These are phyloP conservation scores for Aaosphaeria pasadenensis DNA, from an alignment of 2,329 filamentous ascomycete genomes.

Conservation along the genomic window DNA sequence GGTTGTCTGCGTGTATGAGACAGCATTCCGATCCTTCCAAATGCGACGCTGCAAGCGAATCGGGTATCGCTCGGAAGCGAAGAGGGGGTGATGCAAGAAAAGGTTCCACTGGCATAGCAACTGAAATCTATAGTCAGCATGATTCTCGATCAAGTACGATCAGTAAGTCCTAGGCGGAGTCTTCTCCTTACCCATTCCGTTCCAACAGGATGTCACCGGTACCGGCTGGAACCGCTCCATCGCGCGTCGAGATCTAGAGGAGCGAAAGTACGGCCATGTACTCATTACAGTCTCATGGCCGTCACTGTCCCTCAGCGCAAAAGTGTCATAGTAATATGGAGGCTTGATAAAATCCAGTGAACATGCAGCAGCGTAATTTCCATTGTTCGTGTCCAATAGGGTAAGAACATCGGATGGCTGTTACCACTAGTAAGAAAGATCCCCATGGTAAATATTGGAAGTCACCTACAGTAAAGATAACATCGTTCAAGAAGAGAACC, in stretches of 20 bases:
- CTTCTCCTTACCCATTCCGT: conserved; percentile 48
- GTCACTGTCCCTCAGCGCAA: conserved; percentile 56
- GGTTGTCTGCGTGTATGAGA: conserved; percentile 71
- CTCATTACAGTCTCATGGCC: conserved; percentile 53
- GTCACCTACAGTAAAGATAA: conserved; percentile 56
- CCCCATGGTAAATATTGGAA: no score
- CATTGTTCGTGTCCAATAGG: conserved; percentile 56
- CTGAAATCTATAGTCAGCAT: neutral
- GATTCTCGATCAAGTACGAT: no score
- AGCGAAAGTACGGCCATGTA: conserved; percentile 60
- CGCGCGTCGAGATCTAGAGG: conserved; percentile 50
- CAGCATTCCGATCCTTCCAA: conserved; percentile 79
- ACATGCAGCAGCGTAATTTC: conserved; percentile 61
- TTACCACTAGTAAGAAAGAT: no score
- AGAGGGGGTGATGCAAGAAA: conserved; percentile 38
- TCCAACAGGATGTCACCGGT: conserved; percentile 66
- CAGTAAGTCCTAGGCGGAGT: no score
- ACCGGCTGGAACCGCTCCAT: conserved; percentile 54
- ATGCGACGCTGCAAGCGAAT: conserved; percentile 58
- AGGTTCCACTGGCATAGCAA: conserved; percentile 23
- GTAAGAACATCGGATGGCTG: conserved; percentile 56
- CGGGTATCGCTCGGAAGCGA: conserved; percentile 62
- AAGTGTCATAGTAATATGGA: conserved; percentile 60
- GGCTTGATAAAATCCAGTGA: conserved; percentile 58
- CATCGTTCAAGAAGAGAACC: conserved; percentile 62